Conservation (phyloP, 2,329 filamentous ascomycete species). For the Aureobasidium sp. region DNA sequence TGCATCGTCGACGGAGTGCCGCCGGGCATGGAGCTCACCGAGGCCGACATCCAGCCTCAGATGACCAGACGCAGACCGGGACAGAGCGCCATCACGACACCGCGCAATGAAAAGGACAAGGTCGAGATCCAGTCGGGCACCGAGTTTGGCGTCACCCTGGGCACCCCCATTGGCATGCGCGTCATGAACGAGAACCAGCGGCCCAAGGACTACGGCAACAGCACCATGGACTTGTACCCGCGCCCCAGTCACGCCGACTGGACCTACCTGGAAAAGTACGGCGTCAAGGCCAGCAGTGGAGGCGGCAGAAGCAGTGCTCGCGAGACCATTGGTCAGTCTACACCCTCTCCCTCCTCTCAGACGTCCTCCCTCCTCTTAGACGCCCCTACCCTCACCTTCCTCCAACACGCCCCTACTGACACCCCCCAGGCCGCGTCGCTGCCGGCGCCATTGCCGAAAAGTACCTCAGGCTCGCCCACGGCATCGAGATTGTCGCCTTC, state of each 20-base stretch:
- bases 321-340: constrained; percentile 71
- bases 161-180: constrained; percentile 80
- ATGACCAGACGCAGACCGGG: constrained; percentile 86
- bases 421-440: constrained; percentile 63
- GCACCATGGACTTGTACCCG: constrained; percentile 87
- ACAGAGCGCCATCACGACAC: constrained; percentile 84
- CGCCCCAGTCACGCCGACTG: constrained; percentile 91
- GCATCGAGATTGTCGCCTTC: constrained; percentile 86
- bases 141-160: constrained; percentile 81
- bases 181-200: constrained; percentile 91
- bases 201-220: constrained; percentile 82
- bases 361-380: no score
- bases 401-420: neutral
- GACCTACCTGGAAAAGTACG: constrained; percentile 97
- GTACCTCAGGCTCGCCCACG: constrained; percentile 72
- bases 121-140: constrained; percentile 91
- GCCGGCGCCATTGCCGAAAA: constrained; percentile 92
- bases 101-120: constrained; percentile 83
- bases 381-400: no score
- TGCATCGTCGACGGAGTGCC: constrained; percentile 93
- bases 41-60: constrained; percentile 84
- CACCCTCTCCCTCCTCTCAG: no score
- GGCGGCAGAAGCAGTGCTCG: constrained; percentile 87
- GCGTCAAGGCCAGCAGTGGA: constrained; percentile 82
- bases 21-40: constrained; percentile 76